A percentile compares a stretch with the other conserved stretches of the same genome.
Evolutionary conservation across 2,329 filamentous ascomycete genomes (phyloP).

Genomic region (Ophiostoma tasmaniense): DNA sequence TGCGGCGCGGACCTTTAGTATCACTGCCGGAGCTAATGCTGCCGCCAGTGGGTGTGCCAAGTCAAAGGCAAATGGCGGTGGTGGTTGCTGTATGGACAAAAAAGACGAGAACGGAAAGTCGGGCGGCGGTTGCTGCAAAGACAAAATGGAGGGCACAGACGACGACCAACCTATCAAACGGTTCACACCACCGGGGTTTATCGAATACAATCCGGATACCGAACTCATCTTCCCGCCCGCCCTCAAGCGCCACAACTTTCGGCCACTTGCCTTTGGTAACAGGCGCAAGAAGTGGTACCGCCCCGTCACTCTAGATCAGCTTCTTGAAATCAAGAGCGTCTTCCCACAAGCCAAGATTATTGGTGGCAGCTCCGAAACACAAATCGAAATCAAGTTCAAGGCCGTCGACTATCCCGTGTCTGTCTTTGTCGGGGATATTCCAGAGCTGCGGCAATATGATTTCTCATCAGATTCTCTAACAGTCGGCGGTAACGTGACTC

Average conservation of each 20-base stretch:
- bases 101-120: slow-evolving; percentile 27
- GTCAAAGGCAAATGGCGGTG: slow-evolving; percentile 39
- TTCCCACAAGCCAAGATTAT: slow-evolving; percentile 88
- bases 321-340: slow-evolving; percentile 82
- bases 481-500: slow-evolving; percentile 82
- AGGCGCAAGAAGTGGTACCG: slow-evolving; percentile 92
- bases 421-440: slow-evolving; percentile 87
- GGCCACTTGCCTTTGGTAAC: slow-evolving; percentile 80
- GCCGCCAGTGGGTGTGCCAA: slow-evolving; percentile 39
- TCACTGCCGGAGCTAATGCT: slow-evolving; percentile 31
- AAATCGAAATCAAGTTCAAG: slow-evolving; percentile 98
- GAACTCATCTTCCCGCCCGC: slow-evolving; percentile 90
- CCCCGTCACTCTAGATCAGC: slow-evolving; percentile 74
- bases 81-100: slow-evolving; percentile 65
- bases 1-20: slow-evolving; percentile 81
- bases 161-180: slow-evolving; percentile 50
- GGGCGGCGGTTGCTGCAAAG: slow-evolving; percentile 65
- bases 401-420: slow-evolving; percentile 82
- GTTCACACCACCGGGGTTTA: slow-evolving; percentile 84
- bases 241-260: slow-evolving; percentile 73
- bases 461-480: slow-evolving; percentile 78
- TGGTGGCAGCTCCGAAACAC: slow-evolving; percentile 90
- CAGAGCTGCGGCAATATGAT: slow-evolving; percentile 73
- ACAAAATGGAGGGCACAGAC: slow-evolving; percentile 38
- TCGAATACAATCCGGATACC: slow-evolving; percentile 87